These are phyloP conservation scores for Pythium inflatum DNA, from an alignment of 352 stramenopile species.

Conservation along the genomic window DNA sequence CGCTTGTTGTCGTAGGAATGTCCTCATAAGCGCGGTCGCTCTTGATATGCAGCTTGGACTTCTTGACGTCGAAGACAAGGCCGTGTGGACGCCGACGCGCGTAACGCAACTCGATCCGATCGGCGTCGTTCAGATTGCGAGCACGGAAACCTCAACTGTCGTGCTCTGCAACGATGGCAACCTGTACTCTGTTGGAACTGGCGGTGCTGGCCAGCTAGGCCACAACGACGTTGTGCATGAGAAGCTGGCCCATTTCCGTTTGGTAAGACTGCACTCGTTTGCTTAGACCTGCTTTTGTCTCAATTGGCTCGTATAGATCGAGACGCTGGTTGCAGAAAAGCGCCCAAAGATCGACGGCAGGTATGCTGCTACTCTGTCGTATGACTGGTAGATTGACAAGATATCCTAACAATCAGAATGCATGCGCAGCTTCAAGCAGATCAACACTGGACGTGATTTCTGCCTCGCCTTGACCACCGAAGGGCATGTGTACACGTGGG, in stretches of 20 bases:
- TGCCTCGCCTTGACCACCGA: constrained; percentile 55
- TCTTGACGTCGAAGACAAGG: constrained; percentile 47
- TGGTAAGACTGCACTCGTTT: constrained; percentile 39
- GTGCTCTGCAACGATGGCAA: constrained; percentile 73
- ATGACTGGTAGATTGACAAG: neutral
- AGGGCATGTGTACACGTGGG: constrained; percentile 81
- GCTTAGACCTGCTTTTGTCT: too few relatives aligned
- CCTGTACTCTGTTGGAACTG: constrained; percentile 76
- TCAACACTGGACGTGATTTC: constrained; percentile 67
- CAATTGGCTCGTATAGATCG: constrained; percentile 54
- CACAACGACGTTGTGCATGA: constrained; percentile 82
- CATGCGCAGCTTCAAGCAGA: constrained; percentile 50
- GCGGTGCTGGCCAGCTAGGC: constrained; percentile 60
- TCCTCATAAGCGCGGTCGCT: neutral
- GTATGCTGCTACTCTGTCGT: constrained; percentile 31
- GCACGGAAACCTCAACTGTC: constrained; percentile 63
- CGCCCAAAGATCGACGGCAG: constrained; percentile 75
- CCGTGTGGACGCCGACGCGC: constrained; percentile 61
- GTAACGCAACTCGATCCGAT: constrained; percentile 66
- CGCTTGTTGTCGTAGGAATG: too few relatives aligned
- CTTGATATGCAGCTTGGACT: constrained; percentile 51
- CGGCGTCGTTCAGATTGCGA: constrained; percentile 67
- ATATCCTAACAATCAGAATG: neutral
- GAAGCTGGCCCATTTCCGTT: constrained; percentile 76
- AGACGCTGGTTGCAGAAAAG: constrained; percentile 74